Conservation (phyloP, 108 stramenopile species). For the Cyclotella sp. region DNA sequence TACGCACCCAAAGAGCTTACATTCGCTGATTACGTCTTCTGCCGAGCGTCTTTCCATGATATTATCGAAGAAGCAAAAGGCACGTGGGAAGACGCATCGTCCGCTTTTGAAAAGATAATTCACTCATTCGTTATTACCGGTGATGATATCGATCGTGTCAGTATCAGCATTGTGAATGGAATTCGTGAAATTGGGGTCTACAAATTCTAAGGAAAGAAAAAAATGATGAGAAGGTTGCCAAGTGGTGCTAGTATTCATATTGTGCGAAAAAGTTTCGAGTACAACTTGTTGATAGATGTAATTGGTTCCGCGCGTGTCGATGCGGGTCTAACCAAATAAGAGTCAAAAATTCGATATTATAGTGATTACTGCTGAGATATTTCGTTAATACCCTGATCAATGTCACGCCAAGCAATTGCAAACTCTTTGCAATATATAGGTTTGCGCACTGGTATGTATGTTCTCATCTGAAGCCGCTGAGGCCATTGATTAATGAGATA, state of each 20-base stretch:
- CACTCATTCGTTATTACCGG: slow-evolving; percentile 2
- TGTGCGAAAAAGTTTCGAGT: neutral
- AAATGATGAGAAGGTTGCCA: neutral
- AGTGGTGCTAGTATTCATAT: neutral
- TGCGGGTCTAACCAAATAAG: too few relatives aligned
- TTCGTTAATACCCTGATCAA: slow-evolving; percentile 74
- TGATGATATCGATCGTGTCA: neutral
- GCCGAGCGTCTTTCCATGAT: slow-evolving; percentile 4
- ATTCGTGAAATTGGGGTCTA: slow-evolving; percentile 2
- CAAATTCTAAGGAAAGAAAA: neutral
- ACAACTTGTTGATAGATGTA: neutral
- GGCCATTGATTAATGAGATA: neutral
- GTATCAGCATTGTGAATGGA: neutral
- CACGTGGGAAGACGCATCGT: slow-evolving; percentile 6
- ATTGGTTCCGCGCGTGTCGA: neutral
- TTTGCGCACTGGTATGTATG: slow-evolving; percentile 49
- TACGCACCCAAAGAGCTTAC: slow-evolving; percentile 6
- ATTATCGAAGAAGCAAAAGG: slow-evolving; percentile 12
- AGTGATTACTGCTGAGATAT: slow-evolving; percentile 19
- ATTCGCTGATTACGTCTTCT: slow-evolving; percentile 11
- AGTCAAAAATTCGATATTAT: too few relatives aligned
- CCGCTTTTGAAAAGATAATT: neutral
- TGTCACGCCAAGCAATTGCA: slow-evolving; percentile 82
- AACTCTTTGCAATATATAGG: slow-evolving; percentile 77
- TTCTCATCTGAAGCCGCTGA: slow-evolving; percentile 43